These are phyloP conservation scores for Podospora anserina DNA, from an alignment of 495 filamentous ascomycete genomes.

Conservation along the genomic window DNA sequence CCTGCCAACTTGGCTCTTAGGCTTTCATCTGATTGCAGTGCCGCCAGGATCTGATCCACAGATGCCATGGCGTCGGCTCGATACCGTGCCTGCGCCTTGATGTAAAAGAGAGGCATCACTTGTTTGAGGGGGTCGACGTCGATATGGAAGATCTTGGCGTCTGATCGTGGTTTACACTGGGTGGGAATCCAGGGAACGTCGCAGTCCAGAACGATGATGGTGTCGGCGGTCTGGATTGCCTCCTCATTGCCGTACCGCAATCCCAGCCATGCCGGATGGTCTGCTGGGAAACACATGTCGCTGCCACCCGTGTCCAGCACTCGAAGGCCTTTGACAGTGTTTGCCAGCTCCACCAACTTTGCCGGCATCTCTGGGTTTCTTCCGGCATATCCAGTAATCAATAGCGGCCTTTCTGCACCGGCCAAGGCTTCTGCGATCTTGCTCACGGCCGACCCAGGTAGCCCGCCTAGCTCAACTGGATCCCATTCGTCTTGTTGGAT, in stretches of 20 bases:
- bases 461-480: constrained; percentile 68
- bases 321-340: constrained; percentile 72
- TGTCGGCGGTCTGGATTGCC: constrained; percentile 69
- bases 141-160: constrained; percentile 73
- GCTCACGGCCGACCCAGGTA: constrained; percentile 63
- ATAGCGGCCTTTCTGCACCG: constrained; percentile 68
- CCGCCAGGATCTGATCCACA: constrained; percentile 65
- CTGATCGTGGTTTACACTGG: constrained; percentile 54
- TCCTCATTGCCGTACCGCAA: constrained; percentile 75
- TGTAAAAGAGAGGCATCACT: constrained; percentile 81
- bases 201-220: constrained; percentile 83
- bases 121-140: constrained; percentile 86
- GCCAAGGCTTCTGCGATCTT: constrained; percentile 68
- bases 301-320: constrained; percentile 87
- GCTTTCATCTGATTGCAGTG: constrained; percentile 47
- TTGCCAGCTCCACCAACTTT: constrained; percentile 73
- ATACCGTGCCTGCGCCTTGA: constrained; percentile 69
- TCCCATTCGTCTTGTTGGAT: constrained; percentile 74
- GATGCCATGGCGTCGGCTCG: constrained; percentile 69
- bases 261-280: constrained; percentile 70
- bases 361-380: constrained; percentile 65
- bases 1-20: constrained; percentile 47
- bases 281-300: constrained; percentile 92
- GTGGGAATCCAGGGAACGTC: constrained; percentile 69
- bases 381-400: constrained; percentile 82